Evolutionary conservation across 192 early-diverging fungal genomes (phyloP), one percentile per base, ranked within the genome.

Genomic region (Rhizophagus clarus): DNA sequence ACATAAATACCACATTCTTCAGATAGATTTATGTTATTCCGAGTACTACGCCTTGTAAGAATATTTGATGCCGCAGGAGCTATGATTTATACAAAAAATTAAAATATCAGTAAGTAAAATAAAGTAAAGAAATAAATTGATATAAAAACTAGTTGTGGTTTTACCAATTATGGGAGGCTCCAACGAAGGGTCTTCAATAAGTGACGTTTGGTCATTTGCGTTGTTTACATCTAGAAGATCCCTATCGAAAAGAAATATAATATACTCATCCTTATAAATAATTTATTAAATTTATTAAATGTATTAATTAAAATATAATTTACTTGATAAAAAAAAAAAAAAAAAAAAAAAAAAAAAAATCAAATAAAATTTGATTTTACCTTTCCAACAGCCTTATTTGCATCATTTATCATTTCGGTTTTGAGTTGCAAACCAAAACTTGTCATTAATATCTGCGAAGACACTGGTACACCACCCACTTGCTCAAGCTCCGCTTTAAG

Each of bases 391-490:
- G 87, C 83, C 20, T 83, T 77, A 24, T 85, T 70, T 8, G 84
- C 86, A 17, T 87, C 86, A 37, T 84, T 81, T 26, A 88, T 79
- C 79, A 85, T 85, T 49, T 84, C 82, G 20, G 82, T 74, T 79
- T 86, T 87, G 29, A 90, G 83, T 73, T 86, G 85, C 22, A 82
- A 76, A 4, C 89, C 89, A 76, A 80, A 80, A 71, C 83, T 84
- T 7, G 89, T 90, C 86, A 90, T 87, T 61, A 90, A 63, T 69
- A 90, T 90, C 70, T 90, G 89, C 28, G 82, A 85, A 51, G 70
- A 68, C 26, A 79, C 76, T 32, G 87, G 85, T 29, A 90, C 81
- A 24, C 84, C 84, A 42, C 86, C 84, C 32, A 78, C 77, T 76
- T 80, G 81, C 70, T 90, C 89, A 34, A 86, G 34, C 60, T 80